Evolutionary conservation across 176 grass and related monocot species (phyloP).

Genomic region (Ananas comosus): DNA sequence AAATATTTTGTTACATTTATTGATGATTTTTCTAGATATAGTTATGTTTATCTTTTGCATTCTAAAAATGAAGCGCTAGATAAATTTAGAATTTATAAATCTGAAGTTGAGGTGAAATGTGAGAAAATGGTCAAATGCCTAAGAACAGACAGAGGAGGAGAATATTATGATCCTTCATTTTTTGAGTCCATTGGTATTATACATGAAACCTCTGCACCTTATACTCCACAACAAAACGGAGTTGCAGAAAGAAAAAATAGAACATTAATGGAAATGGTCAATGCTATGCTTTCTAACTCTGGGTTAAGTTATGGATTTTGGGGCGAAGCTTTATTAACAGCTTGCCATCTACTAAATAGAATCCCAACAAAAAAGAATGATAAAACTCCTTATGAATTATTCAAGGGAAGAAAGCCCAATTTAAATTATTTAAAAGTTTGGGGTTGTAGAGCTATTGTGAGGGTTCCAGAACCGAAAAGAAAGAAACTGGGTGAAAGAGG

Average conservation of each 20-base stretch:
- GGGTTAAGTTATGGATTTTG: too few relatives aligned
- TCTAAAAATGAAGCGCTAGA: too few relatives aligned
- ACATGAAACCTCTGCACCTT: background rate
- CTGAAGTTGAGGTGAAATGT: too few relatives aligned
- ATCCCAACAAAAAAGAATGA: background rate
- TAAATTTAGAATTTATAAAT: too few relatives aligned
- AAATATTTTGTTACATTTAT: too few relatives aligned
- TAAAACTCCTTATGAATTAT: background rate
- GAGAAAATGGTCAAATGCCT: too few relatives aligned
- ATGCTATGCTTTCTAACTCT: background rate
- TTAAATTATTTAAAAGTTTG: background rate
- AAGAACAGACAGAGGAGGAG: background rate
- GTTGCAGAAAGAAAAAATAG: background rate
- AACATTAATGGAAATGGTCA: background rate
- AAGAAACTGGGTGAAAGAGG: background rate
- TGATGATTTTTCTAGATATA: too few relatives aligned
- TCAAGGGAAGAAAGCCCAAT: background rate
- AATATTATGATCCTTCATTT: background rate
- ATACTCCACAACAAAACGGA: background rate
- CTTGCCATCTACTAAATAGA: too few relatives aligned
- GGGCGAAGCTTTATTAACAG: too few relatives aligned
- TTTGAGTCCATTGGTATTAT: background rate
- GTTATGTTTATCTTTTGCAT: too few relatives aligned
- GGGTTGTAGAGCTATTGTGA: background rate
- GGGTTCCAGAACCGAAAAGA: background rate